Base-by-base conservation (phyloP, 352 stramenopile species). In the Pythium dissimile region DNA sequence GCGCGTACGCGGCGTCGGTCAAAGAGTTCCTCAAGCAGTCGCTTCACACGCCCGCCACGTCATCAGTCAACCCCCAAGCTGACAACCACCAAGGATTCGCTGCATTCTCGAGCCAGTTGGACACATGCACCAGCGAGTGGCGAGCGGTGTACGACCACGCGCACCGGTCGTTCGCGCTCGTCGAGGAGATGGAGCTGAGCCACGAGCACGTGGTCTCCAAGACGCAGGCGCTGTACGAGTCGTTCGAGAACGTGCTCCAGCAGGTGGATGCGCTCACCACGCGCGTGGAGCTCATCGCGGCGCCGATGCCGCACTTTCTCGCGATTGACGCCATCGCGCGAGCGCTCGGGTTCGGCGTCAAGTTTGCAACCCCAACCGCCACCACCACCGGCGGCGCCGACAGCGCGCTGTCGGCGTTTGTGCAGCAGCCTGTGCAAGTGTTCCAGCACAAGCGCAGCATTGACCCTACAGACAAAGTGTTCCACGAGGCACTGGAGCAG, bases 131-230 rank as follows among this genome's bases (percentile, higher is more conserved):
- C 18, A 23, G 44, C 4, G 58, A 80, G 43, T 89, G 84, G 73
- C 27, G 62, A 24, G 46, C 45, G 34, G 48, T 93, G 44, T 71
- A 72, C 28, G 59, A 66, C 20, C 79, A 91, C 54, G 80, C 81
- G 5, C 72, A 87, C 27, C 53, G 80, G 21, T 82, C 80, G 18
- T 73, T 89, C 23, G 75, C 67, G 13, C 67, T 91, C 11, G 78
- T 94, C 23, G 72, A 85, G 15, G 80, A 92, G 37, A 91, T 94
- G 84, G 84, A 94, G 51, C 60, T 68, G n/a, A 87, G 78, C 62
- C 84, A 94, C 65, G 77, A 67, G 32, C 80, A 89, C 48, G 82
- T 94, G 24, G 79, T 77, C 21, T 62, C 71, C 51, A 87, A 88
- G 68, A 94, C 84, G 3, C 75, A 80, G 26, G 80, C 84, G 16